Evolutionary conservation across 1,284 basidiomycete genomes (phyloP).

Genomic region (Schizophyllum commune): DNA sequence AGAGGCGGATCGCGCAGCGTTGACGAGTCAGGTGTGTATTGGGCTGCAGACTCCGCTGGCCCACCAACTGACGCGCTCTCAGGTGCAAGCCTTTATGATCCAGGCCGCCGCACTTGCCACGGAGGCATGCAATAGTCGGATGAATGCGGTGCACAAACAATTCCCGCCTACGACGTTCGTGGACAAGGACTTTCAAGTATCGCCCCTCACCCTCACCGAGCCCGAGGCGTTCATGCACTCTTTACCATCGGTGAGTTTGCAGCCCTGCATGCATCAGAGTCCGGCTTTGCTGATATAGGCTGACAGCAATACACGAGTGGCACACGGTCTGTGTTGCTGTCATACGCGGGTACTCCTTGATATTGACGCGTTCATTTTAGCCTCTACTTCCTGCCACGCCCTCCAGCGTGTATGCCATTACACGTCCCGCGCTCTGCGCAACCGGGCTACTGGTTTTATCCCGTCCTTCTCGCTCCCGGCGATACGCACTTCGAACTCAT

Average conservation of each 20-base stretch:
- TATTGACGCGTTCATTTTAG: not conserved
- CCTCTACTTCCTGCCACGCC: conserved; percentile 16
- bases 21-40: conserved; percentile 8
- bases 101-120: conserved; percentile 13
- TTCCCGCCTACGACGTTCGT: conserved; percentile 8
- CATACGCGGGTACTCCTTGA: not conserved
- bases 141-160: conserved; percentile 3
- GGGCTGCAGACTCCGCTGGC: not conserved
- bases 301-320: not conserved
- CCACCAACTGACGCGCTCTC: not conserved
- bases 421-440: conserved; percentile 13
- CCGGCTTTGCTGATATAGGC: not conserved
- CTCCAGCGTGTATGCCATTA: conserved; percentile 18
- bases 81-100: conserved; percentile 10
- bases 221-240: not conserved
- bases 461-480: conserved; percentile 5
- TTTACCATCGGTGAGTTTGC: conserved; percentile 6
- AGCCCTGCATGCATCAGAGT: not conserved
- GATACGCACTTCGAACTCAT: conserved; percentile 16
- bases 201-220: conserved; percentile 13
- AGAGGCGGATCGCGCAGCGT: conserved; percentile 1
- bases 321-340: not conserved
- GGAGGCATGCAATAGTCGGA: conserved; percentile 13
- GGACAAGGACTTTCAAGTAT: conserved; percentile 4
- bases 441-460: conserved; percentile 22